These are phyloP conservation scores for Colletotrichum tanaceti DNA, from an alignment of 2,329 filamentous ascomycete genomes.

Conservation along the genomic window DNA sequence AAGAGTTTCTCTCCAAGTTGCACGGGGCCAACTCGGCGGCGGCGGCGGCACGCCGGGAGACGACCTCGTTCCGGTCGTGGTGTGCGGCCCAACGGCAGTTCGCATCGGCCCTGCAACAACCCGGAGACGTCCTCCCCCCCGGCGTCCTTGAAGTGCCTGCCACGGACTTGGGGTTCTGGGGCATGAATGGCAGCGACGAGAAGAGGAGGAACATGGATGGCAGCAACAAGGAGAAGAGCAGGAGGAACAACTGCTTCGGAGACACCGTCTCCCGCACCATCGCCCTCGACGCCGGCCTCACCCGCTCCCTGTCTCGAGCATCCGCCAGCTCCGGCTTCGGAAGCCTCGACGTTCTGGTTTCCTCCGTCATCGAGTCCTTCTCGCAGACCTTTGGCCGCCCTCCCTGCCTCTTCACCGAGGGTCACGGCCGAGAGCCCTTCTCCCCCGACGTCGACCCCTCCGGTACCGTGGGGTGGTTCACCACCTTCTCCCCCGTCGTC, in stretches of 20 bases:
- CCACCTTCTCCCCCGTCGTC: constrained; percentile 53
- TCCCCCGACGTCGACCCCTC: constrained; percentile 50
- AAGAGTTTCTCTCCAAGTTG: constrained; percentile 47
- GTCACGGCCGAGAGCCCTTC: constrained; percentile 56
- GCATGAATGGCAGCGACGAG: constrained; percentile 37
- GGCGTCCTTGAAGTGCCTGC: constrained; percentile 18
- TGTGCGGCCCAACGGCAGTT: not conserved
- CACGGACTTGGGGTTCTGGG: constrained; percentile 46
- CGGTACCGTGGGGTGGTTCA: constrained; percentile 59
- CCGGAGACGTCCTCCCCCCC: not conserved
- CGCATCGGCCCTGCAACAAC: not conserved
- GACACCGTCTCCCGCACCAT: constrained; percentile 44
- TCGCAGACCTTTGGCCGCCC: constrained; percentile 48
- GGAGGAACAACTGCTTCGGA: constrained; percentile 44
- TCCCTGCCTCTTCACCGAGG: constrained; percentile 54
- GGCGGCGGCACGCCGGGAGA: not conserved
- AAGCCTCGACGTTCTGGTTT: constrained; percentile 54
- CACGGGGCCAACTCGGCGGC: not conserved
- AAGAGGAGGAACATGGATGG: too few species aligned
- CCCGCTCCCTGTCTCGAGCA: constrained; percentile 44
- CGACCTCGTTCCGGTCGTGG: constrained; percentile 12
- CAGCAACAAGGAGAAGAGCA: too few species aligned
- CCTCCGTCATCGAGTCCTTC: constrained; percentile 51
- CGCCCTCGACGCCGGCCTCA: constrained; percentile 44
- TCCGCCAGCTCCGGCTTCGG: constrained; percentile 49